Evolutionary conservation across 352 stramenopile species (phyloP).

Genomic region (Globisporangium paroecandrum): DNA sequence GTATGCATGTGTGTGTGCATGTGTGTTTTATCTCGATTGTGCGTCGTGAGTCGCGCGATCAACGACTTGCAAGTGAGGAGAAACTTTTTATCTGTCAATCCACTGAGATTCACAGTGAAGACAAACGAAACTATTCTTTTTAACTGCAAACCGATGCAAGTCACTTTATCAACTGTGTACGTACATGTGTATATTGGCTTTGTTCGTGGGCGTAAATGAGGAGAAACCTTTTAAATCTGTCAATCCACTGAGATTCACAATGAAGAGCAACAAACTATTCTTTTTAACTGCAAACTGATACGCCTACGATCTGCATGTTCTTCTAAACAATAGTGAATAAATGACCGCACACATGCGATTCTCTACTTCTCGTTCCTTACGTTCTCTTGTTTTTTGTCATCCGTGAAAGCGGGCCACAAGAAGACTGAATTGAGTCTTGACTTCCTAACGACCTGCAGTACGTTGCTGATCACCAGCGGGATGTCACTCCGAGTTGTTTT

Average conservation of each 20-base stretch:
- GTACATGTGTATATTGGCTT: slow-evolving; percentile 5
- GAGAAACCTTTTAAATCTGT: slow-evolving; percentile 64
- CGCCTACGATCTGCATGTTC: slow-evolving; percentile 1
- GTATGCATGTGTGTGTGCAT: slow-evolving; percentile 16
- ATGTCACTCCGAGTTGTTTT: no score
- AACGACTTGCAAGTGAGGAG: slow-evolving; percentile 55
- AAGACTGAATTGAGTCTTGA: no score
- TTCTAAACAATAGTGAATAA: neutral
- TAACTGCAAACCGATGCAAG: slow-evolving; percentile 83
- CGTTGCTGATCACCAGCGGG: no score
- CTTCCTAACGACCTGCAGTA: no score
- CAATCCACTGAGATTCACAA: slow-evolving; percentile 80
- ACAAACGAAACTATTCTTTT: slow-evolving; percentile 79
- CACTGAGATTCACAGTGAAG: slow-evolving; percentile 76
- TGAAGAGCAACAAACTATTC: slow-evolving; percentile 75
- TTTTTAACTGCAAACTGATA: slow-evolving; percentile 75
- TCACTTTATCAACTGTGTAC: neutral
- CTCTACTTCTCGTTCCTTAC: neutral
- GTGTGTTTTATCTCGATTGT: slow-evolving; percentile 16
- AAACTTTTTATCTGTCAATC: slow-evolving; percentile 74
- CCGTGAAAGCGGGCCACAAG: no score
- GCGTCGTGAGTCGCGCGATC: neutral
- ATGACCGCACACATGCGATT: neutral
- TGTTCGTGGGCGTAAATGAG: slow-evolving; percentile 43
- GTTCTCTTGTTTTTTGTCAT: neutral